Percentiles rank a stretch among this genome's conserved stretches.
Evolutionary conservation across 2,329 filamentous ascomycete species (phyloP).

Genomic region (Davidsoniella australis): DNA sequence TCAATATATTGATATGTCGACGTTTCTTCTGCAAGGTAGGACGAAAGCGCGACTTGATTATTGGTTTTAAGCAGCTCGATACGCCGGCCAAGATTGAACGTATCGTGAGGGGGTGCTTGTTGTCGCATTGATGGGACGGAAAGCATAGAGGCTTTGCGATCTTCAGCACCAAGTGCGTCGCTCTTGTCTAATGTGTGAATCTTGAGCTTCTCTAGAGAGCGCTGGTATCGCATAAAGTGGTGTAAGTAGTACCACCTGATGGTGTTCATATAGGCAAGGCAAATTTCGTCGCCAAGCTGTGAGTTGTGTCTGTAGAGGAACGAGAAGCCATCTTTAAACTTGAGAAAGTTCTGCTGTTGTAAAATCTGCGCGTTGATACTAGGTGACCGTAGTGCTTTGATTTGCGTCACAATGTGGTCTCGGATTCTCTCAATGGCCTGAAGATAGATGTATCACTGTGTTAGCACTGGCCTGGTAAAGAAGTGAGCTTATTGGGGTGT

Average conservation of each 20-base stretch:
- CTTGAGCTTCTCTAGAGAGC: conserved; percentile 68
- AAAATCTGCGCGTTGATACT: conserved; percentile 96
- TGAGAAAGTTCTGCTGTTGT: conserved; percentile 79
- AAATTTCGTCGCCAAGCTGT: conserved; percentile 74
- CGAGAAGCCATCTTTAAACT: conserved; percentile 71
- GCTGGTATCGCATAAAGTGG: conserved; percentile 77
- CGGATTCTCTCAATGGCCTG: conserved; percentile 83
- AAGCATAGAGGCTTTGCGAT: conserved; percentile 46
- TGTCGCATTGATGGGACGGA: conserved; percentile 23
- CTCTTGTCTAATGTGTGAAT: conserved; percentile 68
- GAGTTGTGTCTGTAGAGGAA: conserved; percentile 74
- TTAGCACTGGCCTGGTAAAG: not conserved
- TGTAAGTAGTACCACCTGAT: conserved; percentile 97
- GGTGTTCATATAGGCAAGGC: conserved; percentile 87
- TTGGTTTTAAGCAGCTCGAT: conserved; percentile 63
- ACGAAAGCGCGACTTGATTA: conserved; percentile 61
- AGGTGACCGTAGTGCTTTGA: conserved; percentile 82
- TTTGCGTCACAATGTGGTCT: conserved; percentile 85
- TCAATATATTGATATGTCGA: conserved; percentile 75
- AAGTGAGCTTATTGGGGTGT: not conserved
- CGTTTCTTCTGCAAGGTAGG: conserved; percentile 83
- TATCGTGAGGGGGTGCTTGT: conserved; percentile 53
- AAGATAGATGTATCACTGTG: not conserved
- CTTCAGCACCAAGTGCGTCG: conserved; percentile 68
- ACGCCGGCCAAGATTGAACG: conserved; percentile 75